Evolutionary conservation across 2,329 filamentous ascomycete species (phyloP).

Genomic region (Pseudogymnoascus sp.): DNA sequence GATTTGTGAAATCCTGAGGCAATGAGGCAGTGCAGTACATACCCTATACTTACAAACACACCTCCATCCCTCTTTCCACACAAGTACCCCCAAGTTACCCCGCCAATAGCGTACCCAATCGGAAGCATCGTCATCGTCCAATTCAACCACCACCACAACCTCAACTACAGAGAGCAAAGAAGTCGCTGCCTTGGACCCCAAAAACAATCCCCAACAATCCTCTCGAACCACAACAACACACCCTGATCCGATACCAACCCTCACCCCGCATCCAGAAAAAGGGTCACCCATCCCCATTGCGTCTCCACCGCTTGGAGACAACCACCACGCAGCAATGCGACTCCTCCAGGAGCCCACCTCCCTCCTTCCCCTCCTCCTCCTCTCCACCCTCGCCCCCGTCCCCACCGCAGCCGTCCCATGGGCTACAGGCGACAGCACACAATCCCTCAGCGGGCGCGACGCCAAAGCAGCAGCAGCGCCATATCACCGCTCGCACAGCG

Average conservation of each 20-base stretch:
- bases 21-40: not conserved
- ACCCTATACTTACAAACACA: not conserved
- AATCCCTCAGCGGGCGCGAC: constrained; percentile 13
- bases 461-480: constrained; percentile 5
- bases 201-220: not conserved
- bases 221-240: not conserved
- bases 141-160: not conserved
- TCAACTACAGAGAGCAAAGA: not conserved
- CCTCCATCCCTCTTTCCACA: not conserved
- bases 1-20: not conserved
- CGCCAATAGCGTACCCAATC: not conserved
- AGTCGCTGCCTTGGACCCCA: not conserved
- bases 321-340: not conserved
- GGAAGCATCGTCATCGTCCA: not conserved
- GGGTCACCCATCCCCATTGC: not conserved
- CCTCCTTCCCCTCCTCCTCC: not conserved
- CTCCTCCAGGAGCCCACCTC: not conserved
- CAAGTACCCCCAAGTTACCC: not conserved
- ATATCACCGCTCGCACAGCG: constrained; percentile 16
- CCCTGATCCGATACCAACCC: not conserved
- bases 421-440: constrained; percentile 13
- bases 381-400: not conserved
- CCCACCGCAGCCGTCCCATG: constrained; percentile 19
- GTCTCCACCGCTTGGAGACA: constrained; percentile 6
- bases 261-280: not conserved